These are phyloP conservation scores for Babesia gibsoni DNA, from an alignment of 169 alveolate genomes.

Conservation along the genomic window DNA sequence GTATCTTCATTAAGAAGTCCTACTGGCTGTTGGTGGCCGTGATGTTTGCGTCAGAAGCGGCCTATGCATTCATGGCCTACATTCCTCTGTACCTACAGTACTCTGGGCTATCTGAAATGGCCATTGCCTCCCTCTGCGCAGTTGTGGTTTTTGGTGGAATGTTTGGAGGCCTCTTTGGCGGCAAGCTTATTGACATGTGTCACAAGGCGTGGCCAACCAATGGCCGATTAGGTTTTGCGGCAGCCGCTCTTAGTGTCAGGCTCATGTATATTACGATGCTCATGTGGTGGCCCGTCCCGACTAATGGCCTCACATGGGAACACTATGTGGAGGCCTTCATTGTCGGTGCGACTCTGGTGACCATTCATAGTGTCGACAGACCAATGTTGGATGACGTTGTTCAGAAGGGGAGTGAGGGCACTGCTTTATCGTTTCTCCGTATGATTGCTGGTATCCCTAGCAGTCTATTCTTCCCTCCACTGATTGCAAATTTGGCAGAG, in stretches of 20 bases:
- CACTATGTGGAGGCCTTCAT: constrained; percentile 67
- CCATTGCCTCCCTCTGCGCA: constrained; percentile 82
- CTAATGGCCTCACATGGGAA: constrained; percentile 47
- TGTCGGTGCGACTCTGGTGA: constrained; percentile 83
- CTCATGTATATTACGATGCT: constrained; percentile 69
- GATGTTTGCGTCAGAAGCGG: constrained; percentile 82
- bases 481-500: constrained; percentile 85
- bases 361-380: constrained; percentile 87
- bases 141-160: constrained; percentile 82
- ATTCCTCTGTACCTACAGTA: constrained; percentile 87
- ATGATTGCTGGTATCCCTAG: constrained; percentile 86
- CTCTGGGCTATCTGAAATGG: constrained; percentile 80
- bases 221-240: constrained; percentile 85
- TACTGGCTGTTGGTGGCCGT: constrained; percentile 30
- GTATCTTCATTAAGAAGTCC: constrained; percentile 22
- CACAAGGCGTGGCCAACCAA: constrained; percentile 74
- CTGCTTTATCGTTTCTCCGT: constrained; percentile 79
- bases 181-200: constrained; percentile 79
- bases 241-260: constrained; percentile 67
- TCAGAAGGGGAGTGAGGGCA: constrained; percentile 84
- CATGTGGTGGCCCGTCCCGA: constrained; percentile 67
- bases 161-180: constrained; percentile 89
- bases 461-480: constrained; percentile 83
- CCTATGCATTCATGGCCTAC: constrained; percentile 86
- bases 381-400: constrained; percentile 87